Base-by-base conservation (phyloP, 2,329 filamentous ascomycete species). In the Remersonia thermophila region DNA sequence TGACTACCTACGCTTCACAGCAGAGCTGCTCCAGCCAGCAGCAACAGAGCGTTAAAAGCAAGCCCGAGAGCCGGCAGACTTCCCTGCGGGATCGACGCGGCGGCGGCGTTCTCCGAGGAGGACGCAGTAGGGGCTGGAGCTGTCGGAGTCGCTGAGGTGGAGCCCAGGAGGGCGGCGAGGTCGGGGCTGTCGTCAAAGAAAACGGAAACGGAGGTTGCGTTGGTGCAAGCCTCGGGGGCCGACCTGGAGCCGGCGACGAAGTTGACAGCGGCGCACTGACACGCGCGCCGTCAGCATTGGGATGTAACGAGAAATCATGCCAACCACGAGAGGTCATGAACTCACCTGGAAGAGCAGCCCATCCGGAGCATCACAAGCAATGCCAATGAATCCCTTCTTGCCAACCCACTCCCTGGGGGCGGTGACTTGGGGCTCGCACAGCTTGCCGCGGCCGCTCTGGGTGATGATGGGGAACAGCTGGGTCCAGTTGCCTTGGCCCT, bases 301-400 rank as follows among this genome's bases (percentile, higher is more conserved):
- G 39, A 33, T 33, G 36, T 30, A 1, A n/a, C 3, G 6, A 8
- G 16, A 35, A 27, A 1, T 5, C 2, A 16, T 16, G 14, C 3
- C 17, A 11, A 1, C 3, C 11, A 15, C 5, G 6, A 16, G 9
- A 23, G 9, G 12, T n/a, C n/a, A 18, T n/a, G 5, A 12, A 26
- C 39, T 6, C n/a, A 75, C 72, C 60, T 73, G 66, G 49, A 65
- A 77, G 5, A 77, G 54, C 12, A 69, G 42, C 3, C 74, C 74
- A 41, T 79, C 74, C 0, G 63, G 56, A 0, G 66, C 71, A 14
- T 66, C 58, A 15, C 61, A 63, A 0, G 70, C 65, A 20, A 77
- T 54, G 30, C 65, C 55, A 4, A 79, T 49, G 12, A 77, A 56
- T 13, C 71, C 74, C 53, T 67, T 67, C 50, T 68, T 59, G 27